Evolutionary conservation across 208 protist species (phyloP), one percentile per base, ranked within the genome.

Genomic region (Trichomonas tenax): DNA sequence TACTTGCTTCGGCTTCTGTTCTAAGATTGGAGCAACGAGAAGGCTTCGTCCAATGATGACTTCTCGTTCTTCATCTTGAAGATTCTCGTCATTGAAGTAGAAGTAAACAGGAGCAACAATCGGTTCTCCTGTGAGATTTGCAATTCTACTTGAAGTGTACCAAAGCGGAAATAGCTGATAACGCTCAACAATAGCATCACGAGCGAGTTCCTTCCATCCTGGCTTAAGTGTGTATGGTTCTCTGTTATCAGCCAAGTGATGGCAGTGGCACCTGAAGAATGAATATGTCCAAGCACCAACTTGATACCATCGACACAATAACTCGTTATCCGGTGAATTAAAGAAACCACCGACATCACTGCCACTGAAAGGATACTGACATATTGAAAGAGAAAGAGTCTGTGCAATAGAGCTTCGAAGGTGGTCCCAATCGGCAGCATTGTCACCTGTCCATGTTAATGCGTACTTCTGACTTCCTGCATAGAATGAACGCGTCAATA

Each of bases 301-400:
- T 97, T 99, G 99, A 97, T 99, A 99, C 99, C 99, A 99, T 41
- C 99, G 98, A 23, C 98, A 98, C 48, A 99, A 97, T 11, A 99
- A 98, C 97, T 99, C 98, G 45, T 98, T 96, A 44, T 99, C 98
- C 15, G 99, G 97, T 96, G 82, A 98, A 96, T 98, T 98, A 98
- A 99, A 99, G 97, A 99, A 99, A 40, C 99, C 99, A 40, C 99
- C 99, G 81, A 99, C 98, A 97, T 99, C 99, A 58, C 98, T 98
- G 84, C 99, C 99, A 82, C 96, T 97, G 96, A 99, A 99, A 10
- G 98, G 98, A 51, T 99, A 98, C 96, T 99, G 99, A 10, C 98
- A 98, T 8, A 99, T 86, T 88, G 98, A 98, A 8, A 99, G 96
- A 17, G 98, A 98, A 9, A 99, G 97, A 36, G 99, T 97, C 98